These are phyloP conservation scores for Petunia secreta DNA, from an alignment of 257 asterid species.

Conservation along the genomic window DNA sequence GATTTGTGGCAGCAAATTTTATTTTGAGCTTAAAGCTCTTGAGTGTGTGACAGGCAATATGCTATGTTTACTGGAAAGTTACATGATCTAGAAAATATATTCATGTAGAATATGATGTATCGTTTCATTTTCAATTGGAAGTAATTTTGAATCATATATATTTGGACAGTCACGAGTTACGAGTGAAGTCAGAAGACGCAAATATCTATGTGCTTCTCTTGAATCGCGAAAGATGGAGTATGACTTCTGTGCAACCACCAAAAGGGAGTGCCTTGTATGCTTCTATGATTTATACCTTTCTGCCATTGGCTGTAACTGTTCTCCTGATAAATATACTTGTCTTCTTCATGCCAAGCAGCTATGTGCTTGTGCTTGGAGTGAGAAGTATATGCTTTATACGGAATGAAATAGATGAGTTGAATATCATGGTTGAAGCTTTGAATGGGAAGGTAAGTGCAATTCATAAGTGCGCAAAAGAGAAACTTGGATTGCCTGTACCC, in stretches of 20 bases:
- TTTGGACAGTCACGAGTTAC: conserved; percentile 54
- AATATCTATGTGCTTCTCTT: conserved; percentile 48
- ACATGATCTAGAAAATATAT: neutral
- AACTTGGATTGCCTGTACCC: conserved; percentile 38
- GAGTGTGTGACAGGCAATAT: neutral
- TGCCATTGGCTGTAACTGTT: conserved; percentile 64
- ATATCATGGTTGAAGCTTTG: conserved; percentile 65
- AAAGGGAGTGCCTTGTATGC: conserved; percentile 71
- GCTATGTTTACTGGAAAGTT: neutral
- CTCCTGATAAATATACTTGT: conserved; percentile 63
- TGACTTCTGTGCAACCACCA: conserved; percentile 35
- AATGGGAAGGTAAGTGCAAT: conserved; percentile 59
- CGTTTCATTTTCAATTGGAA: conserved; percentile 3
- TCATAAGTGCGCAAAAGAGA: conserved; percentile 45
- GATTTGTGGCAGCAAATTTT: neutral
- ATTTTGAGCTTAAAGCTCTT: neutral
- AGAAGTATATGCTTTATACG: conserved; percentile 51
- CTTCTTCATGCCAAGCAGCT: conserved; percentile 60
- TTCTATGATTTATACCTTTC: conserved; percentile 71
- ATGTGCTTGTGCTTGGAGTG: conserved; percentile 64
- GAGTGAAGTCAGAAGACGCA: conserved; percentile 53
- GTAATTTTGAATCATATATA: neutral
- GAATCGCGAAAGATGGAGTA: conserved; percentile 44
- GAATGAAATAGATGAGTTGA: conserved; percentile 47
- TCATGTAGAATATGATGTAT: conserved; percentile 4